phyloP scores from a whole-genome alignment of 1,284 basidiomycete species.

The Marasmius oreades region DNA sequence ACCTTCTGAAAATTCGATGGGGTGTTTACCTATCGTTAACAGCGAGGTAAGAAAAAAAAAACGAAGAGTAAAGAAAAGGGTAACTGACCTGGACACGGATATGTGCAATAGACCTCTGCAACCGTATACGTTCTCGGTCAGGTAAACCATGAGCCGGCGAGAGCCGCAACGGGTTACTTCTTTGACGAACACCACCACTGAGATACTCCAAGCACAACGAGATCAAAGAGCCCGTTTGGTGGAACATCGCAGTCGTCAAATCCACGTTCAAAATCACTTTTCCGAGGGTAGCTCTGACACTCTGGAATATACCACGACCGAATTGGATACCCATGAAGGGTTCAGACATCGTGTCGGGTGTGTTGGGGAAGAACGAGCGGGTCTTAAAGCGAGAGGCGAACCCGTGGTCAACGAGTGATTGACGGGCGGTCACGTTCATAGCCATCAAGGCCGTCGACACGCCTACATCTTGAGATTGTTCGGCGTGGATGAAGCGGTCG shows the following conservation, averaged over 20 bases:
- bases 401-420: constrained; percentile 46
- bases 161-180: constrained; percentile 21
- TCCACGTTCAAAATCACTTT: constrained; percentile 58
- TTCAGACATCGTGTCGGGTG: neutral
- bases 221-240: constrained; percentile 34
- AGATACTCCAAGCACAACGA: constrained; percentile 43
- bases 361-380: constrained; percentile 49
- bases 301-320: constrained; percentile 59
- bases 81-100: constrained; percentile 34
- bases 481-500: constrained; percentile 44
- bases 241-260: constrained; percentile 58
- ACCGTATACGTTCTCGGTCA: constrained; percentile 38
- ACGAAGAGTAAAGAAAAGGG: neutral
- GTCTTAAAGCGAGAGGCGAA: constrained; percentile 57
- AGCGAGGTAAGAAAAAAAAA: neutral
- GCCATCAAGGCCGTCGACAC: constrained; percentile 59
- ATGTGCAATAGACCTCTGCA: constrained; percentile 34
- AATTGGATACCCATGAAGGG: constrained; percentile 38
- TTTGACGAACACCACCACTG: constrained; percentile 9
- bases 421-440: constrained; percentile 56
- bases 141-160: constrained; percentile 30
- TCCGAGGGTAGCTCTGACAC: constrained; percentile 50
- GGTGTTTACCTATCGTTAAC: neutral
- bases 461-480: constrained; percentile 49
- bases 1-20: constrained; percentile 10